Evolutionary conservation across 2,329 filamentous ascomycete species (phyloP), one percentile per base, ranked within the genome.

Genomic region (Mycosphaerella sp.): DNA sequence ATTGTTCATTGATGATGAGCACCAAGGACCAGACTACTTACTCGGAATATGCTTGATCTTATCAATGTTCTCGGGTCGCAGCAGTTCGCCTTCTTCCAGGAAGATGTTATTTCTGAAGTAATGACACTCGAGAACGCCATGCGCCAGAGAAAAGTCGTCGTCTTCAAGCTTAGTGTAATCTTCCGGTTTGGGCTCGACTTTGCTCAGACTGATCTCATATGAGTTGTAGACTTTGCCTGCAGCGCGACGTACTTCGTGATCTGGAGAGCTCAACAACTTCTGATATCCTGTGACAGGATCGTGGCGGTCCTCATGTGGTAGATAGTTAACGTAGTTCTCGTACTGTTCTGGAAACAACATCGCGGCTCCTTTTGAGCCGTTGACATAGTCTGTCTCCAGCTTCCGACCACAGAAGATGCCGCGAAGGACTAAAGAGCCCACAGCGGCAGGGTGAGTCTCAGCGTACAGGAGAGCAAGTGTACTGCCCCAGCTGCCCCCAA

Each of bases 401-500:
- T 54, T 45, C 18, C 51, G 44, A 6, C 49, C 43, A 14, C 41
- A 41, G 35, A 54, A 58, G 43, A 56, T 51, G 17, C 56, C 56
- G 3, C 54, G 44, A 18, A 58, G 48, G 3, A 56, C 44, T 9
- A 58, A 48, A 10, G 53, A 52, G 16, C 51, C 48, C 1, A 54
- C 47, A 7, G 17, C 30, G 12, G 39, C 44, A 2, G 53, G 53
- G 21, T 54, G 46, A 5, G 56, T 49, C 25, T 56, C 34, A 9
- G 56, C 50, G 35, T 58, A 58, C 6, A 41, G 25, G 6, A 58
- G 56, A 17, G 44, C 48, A 27, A 58, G 56, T 7, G 54, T 54
- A n/a, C 48, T 54, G 5, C 53, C 55, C 55, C 55, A 58, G 2
- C 50, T 53, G 13, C 53, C 50, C 8, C 53, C 56, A 37, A 58